phyloP scores from a whole-genome alignment of 352 stramenopile genomes.

The Globisporangium barbulae region DNA sequence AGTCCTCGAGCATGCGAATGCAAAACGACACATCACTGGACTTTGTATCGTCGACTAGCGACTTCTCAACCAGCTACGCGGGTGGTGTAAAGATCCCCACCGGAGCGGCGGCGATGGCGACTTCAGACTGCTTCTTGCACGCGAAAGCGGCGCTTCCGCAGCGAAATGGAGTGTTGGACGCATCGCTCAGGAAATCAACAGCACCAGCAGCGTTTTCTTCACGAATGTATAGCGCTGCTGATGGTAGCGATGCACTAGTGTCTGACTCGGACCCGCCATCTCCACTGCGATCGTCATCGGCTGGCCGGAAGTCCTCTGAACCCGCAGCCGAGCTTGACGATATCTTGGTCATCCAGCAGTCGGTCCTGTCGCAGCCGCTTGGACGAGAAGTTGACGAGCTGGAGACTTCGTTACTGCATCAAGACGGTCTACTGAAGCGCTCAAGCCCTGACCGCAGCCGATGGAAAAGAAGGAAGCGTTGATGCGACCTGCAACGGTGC shows the following conservation, averaged over 20 bases:
- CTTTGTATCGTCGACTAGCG: background rate
- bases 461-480: conserved; percentile 1
- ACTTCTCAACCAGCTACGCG: background rate
- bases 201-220: background rate
- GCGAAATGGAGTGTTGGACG: conserved; percentile 1
- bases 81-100: conserved; percentile 18
- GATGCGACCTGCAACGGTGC: background rate
- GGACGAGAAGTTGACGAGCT: conserved; percentile 21
- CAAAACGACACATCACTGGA: background rate
- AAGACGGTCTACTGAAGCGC: background rate
- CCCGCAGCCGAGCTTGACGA: conserved; percentile 10
- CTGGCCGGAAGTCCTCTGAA: background rate
- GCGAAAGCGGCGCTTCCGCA: conserved; percentile 38
- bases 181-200: background rate
- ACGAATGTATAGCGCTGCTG: background rate
- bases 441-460: background rate
- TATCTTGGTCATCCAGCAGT: conserved; percentile 28
- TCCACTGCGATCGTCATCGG: background rate
- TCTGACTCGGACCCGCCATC: background rate
- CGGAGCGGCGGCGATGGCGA: conserved; percentile 13
- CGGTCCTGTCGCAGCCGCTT: conserved; percentile 22
- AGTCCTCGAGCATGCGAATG: background rate
- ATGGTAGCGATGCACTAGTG: background rate
- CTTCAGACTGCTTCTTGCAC: conserved; percentile 43
- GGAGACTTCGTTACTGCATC: background rate